Evolutionary conservation across 371 early-diverging fungal species (phyloP).

Genomic region (Nematocida displodere): DNA sequence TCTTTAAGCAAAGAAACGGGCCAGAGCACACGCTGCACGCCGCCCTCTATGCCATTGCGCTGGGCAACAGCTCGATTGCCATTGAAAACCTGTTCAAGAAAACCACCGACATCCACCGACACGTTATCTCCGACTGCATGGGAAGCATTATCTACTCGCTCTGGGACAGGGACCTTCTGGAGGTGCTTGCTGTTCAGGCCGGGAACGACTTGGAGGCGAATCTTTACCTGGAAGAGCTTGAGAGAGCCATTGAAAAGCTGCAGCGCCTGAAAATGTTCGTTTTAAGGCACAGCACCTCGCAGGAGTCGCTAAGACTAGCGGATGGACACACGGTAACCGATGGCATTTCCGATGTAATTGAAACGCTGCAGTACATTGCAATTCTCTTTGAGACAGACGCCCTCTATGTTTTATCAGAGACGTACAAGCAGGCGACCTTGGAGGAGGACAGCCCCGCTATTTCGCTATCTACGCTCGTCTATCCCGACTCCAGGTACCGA

Average conservation of each 20-base stretch:
- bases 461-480: background rate
- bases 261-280: conserved; percentile 33
- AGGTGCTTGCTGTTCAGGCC: background rate
- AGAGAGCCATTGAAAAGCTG: background rate
- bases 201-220: background rate
- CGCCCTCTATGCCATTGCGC: conserved; percentile 21
- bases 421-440: background rate
- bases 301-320: background rate
- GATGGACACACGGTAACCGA: conserved; percentile 1
- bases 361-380: conserved; percentile 15
- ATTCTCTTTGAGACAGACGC: conserved; percentile 36
- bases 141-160: conserved; percentile 7
- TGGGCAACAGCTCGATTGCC: conserved; percentile 7
- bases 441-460: background rate
- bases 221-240: conserved; percentile 27
- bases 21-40: conserved; percentile 2
- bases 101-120: background rate
- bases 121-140: background rate
- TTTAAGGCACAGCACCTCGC: background rate
- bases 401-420: conserved; percentile 1
- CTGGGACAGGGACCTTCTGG: conserved; percentile 11
- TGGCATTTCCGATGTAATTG: conserved; percentile 2
- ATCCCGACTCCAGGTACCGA: conserved; percentile 13
- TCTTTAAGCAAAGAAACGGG: conserved; percentile 39
- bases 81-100: conserved; percentile 43